Evolutionary conservation across 2,329 filamentous ascomycete genomes (phyloP).

Genomic region (Chrysoporthe puriensis): DNA sequence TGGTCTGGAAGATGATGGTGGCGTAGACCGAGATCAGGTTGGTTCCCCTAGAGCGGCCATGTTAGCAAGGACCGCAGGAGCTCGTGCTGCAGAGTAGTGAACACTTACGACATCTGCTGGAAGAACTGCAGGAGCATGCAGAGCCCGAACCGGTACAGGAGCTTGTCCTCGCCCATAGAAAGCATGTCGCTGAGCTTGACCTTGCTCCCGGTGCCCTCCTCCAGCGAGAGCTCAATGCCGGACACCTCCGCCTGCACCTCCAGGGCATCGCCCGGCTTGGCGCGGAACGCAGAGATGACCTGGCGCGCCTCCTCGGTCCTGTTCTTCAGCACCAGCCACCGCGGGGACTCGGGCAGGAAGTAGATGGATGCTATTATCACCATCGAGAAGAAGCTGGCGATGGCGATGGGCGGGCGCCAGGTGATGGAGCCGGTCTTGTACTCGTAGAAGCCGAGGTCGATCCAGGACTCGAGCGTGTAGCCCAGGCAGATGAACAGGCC

Average conservation of each 20-base stretch:
- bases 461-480: conserved; percentile 30
- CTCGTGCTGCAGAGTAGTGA: conserved; percentile 19
- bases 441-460: conserved; percentile 30
- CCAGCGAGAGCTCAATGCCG: conserved; percentile 29
- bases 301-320: conserved; percentile 24
- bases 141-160: conserved; percentile 53
- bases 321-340: conserved; percentile 29
- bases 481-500: conserved; percentile 29
- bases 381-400: conserved; percentile 25
- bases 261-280: conserved; percentile 23
- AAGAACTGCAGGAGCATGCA: conserved; percentile 54
- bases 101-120: conserved; percentile 48
- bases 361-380: conserved; percentile 26
- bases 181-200: conserved; percentile 48
- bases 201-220: conserved; percentile 40
- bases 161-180: conserved; percentile 54
- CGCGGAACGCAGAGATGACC: conserved; percentile 29
- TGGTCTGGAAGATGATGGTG: conserved; percentile 45
- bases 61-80: neutral
- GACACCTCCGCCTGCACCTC: conserved; percentile 28
- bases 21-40: conserved; percentile 53
- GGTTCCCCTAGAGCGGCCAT: conserved; percentile 38
- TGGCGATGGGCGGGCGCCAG: conserved; percentile 30
- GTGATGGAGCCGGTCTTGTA: conserved; percentile 30
- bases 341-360: conserved; percentile 30